Base-by-base conservation (phyloP, 352 stramenopile species). In the Pythium guiyangense region DNA sequence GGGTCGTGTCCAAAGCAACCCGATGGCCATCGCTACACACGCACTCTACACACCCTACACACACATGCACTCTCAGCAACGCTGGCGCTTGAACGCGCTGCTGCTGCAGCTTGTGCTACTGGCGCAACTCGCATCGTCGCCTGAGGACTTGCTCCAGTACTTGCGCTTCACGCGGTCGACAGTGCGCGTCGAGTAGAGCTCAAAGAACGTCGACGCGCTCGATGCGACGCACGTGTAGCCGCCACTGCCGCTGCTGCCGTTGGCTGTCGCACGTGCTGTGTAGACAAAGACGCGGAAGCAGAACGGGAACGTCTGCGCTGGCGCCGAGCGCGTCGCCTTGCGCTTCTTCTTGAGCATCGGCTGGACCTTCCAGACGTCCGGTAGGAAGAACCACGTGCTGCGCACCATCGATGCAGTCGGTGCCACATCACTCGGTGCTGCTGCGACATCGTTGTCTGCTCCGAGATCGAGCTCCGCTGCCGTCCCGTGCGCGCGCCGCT, bases 261-360 rank as follows among this genome's bases (percentile, higher is more conserved):
- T 43, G 3, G 11, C n/a, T 5, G 12, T n/a, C 18, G 35, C 51
- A 15, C 25, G 6, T 3, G 45, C 26, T 10, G 60, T 69, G 54
- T 90, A 90, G 50, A 88, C 73, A 57, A 90, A 88, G 18, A 94
- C 70, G 45, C 82, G 82, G 56, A 92, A 94, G 65, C 84, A 94
- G 55, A 94, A 94, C 6, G 84, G 84, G 56, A 92, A 94, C 45
- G 80, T 89, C 64, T 94, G 82, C n/a, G 79, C 84, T 0, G 84
- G 84, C 2, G 72, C 68, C 15, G 84, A 90, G 22, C 82, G 78
- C 47, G 84, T 94, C 18, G 84, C 82, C 60, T 94, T 94, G 70
- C 84, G 82, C 65, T 94, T 94, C 69, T 94, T 94, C 66, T 92
- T 91, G 45, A 94, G 70, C 77, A 90, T 90, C 39, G 84, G 82